Base-by-base conservation (phyloP, 371 early-diverging fungal genomes). In the Circinella umbellata region DNA sequence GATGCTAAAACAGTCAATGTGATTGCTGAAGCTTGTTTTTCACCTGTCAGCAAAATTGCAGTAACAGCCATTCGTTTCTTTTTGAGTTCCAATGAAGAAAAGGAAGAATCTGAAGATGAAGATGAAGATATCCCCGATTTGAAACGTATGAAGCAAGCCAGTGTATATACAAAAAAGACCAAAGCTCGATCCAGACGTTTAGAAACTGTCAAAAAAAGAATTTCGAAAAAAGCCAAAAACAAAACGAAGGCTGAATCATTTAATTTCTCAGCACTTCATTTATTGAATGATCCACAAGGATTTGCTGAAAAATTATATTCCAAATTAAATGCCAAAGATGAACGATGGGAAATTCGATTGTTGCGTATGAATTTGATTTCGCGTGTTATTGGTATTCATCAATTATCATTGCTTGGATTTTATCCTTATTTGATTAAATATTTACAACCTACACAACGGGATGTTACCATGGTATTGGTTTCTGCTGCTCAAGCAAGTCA, bases 1-100 rank as follows among this genome's bases (percentile, higher is more conserved):
- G 99, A 98, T 80, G 91, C 92, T 39, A 98, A 98, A 81, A 98
- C 98, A 7, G 97, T 96, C 73, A 98, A 98, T 81, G 94, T 98
- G 37, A 93, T 99, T 78, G 95, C 96, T 8, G 94, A 96, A 77
- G 98, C 97, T 11, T 96, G 96, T 79, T 95, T 97, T 68, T 96
- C 95, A 39, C 92, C 93, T 27, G 86, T 91, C 37, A 86, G 93
- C 73, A 98, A 97, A 78, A 87, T 99, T 42, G 89, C 92, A 64
- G 92, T 95, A 8, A 94, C 96, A 4, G 98, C 97, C 4, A 78
- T 97, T n/a, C 91, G 95, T 66, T 99, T 99, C 77, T 98, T 98
- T 74, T 85, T 98, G 74, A 94, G 92, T 48, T 83, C 85, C 49
- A 90, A 93, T 71, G 87, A 89, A 36, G 91, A 90, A n/a, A 91